Base-by-base conservation (phyloP, 2,329 filamentous ascomycete species). In the Beauveria asiatica region DNA sequence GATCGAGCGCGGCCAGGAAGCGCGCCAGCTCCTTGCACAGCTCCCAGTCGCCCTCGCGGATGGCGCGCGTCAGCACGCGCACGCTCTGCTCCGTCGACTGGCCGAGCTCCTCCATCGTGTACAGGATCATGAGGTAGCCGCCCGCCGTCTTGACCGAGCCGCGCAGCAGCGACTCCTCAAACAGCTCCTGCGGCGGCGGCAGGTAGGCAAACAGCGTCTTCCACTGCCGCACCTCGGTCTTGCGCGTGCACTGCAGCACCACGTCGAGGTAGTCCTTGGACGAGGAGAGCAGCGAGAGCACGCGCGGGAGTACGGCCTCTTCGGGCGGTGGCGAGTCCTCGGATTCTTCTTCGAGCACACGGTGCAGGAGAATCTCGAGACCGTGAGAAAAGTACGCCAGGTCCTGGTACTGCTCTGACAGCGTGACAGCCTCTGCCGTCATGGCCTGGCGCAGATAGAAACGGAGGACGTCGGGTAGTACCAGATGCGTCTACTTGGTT, bases 171-270 rank as follows among this genome's bases (percentile, higher is more conserved):
- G 92, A 93, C 72, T 96, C 90, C 72, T 99, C 93, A 67, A 99
- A 99, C 0, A 99, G 81, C 66, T 94, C 89, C 67, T 92, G 88
- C 4, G 93, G 90, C 1, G 93, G 90, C 1, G 94, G 94, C 1
- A 99, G 80, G 68, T 97, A 92, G 5, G 87, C 85, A 72, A 99
- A 99, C 1, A 99, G 80, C 0, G 94, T 97, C 62, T 89, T 86
- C 94, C 94, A 99, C 60, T 91, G 96, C 44, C 93, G 86, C 8
- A 96, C 86, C 70, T 99, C 94, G 0, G 94, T 99, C 74, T 99
- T 99, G 59, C 94, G 88, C 1, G 94, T 97, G 74, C 94, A 99
- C 74, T 96, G 94, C 21, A 99, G 88, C 25, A 99, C 87, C 61
- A 97, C 94, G 68, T 97, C 93, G 17, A 97, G 85, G 69, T 97